These are phyloP conservation scores for Paspalum vaginatum DNA, from an alignment of 176 grass and related monocot genomes.

Conservation along the genomic window DNA sequence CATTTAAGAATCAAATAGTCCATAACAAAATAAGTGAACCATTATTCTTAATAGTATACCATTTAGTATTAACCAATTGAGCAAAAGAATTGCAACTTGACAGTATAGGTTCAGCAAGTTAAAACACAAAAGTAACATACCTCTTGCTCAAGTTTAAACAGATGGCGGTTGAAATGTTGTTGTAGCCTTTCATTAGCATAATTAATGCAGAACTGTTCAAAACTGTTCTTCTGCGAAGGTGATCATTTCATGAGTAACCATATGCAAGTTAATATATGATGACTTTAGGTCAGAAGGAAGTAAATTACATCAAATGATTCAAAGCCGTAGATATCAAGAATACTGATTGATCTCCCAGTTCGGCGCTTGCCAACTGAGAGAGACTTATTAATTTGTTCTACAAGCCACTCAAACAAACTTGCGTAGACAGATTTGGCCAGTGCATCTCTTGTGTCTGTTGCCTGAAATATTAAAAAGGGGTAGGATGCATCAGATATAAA, in stretches of 20 bases:
- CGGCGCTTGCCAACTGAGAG: constrained; percentile 82
- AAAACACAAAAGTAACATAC: constrained; percentile 44
- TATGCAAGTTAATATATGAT: constrained; percentile 34
- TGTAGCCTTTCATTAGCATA: constrained; percentile 98
- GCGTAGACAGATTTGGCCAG: constrained; percentile 95
- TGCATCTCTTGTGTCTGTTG: constrained; percentile 91
- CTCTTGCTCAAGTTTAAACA: constrained; percentile 99
- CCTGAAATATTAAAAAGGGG: constrained; percentile 58
- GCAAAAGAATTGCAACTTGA: constrained; percentile 1
- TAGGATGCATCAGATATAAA: constrained; percentile 19
- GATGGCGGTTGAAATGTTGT: constrained; percentile 97
- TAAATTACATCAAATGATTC: constrained; percentile 90
- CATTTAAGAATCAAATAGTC: background rate
- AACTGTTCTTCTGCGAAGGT: constrained; percentile 80
- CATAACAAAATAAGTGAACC: constrained; percentile 2
- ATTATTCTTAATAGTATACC: background rate
- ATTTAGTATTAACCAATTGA: constrained; percentile 16
- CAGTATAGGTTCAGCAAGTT: constrained; percentile 12
- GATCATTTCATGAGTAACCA: constrained; percentile 36
- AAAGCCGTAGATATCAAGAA: constrained; percentile 99
- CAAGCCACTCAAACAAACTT: constrained; percentile 93
- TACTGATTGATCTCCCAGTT: constrained; percentile 95
- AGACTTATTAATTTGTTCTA: constrained; percentile 98
- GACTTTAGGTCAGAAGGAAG: constrained; percentile 32
- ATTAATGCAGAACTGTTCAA: constrained; percentile 99